Conservation (phyloP, 2,329 filamentous ascomycete species). For the Diplodia seriata region DNA sequence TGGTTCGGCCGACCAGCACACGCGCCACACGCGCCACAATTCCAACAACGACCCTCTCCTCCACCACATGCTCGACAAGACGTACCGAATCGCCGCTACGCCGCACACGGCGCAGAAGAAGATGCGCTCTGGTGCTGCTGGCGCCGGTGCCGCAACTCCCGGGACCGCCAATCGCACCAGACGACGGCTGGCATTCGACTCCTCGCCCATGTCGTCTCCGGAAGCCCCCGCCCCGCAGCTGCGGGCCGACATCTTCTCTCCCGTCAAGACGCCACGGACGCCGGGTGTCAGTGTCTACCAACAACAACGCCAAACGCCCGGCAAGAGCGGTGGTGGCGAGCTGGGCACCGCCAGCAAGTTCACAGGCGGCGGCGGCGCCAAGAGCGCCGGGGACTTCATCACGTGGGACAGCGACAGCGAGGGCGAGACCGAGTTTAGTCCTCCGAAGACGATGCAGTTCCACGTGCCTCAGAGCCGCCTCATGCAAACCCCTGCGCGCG, state of each 20-base stretch:
- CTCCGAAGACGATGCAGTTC: constrained; percentile 92
- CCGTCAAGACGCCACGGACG: constrained; percentile 62
- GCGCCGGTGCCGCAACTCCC: constrained; percentile 75
- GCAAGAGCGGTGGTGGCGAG: constrained; percentile 9
- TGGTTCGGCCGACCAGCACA: constrained; percentile 48
- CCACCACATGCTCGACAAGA: constrained; percentile 93
- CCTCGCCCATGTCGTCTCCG: constrained; percentile 61
- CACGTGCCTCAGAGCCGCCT: constrained; percentile 77
- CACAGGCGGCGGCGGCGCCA: background rate
- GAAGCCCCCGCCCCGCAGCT: constrained; percentile 82
- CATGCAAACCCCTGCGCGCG: constrained; percentile 79
- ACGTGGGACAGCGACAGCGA: constrained; percentile 78
- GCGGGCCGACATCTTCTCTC: constrained; percentile 65
- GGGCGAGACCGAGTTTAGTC: constrained; percentile 68
- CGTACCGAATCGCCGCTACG: constrained; percentile 90
- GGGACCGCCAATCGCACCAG: constrained; percentile 60
- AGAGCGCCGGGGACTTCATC: constrained; percentile 17
- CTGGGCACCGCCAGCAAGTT: constrained; percentile 12
- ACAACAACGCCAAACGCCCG: constrained; percentile 34
- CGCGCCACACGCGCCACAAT: constrained; percentile 47
- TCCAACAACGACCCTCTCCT: constrained; percentile 75
- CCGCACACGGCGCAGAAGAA: constrained; percentile 69
- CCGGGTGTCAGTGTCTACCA: constrained; percentile 80
- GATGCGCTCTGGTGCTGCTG: constrained; percentile 1
- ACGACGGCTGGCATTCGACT: constrained; percentile 42